Percentiles rank a stretch among this genome's conserved stretches.
Conservation (phyloP, 1,284 basidiomycete genomes). For the Retiboletus flavoniger region DNA sequence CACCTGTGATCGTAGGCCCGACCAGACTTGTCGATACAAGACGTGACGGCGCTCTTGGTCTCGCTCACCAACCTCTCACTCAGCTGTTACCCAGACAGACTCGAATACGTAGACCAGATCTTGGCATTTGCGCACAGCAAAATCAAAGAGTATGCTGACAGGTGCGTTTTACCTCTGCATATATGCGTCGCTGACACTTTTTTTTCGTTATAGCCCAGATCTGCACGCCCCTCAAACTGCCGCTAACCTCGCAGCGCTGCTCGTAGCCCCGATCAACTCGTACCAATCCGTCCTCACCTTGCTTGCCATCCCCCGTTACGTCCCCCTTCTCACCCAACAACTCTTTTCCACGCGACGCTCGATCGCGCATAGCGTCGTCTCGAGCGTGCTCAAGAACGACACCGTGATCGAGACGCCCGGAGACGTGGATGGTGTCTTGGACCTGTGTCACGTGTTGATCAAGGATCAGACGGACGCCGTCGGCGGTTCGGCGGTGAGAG, state of each 20-base stretch:
- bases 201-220: constrained; percentile 60
- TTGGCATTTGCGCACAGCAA: constrained; percentile 85
- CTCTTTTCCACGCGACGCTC: constrained; percentile 86
- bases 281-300: constrained; percentile 93
- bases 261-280: constrained; percentile 89
- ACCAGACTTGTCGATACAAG: constrained; percentile 92
- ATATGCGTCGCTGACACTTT: not conserved
- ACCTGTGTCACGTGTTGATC: constrained; percentile 87
- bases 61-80: constrained; percentile 91
- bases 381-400: constrained; percentile 91
- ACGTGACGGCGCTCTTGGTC: constrained; percentile 90
- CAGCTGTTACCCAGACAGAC: constrained; percentile 91
- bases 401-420: constrained; percentile 88
- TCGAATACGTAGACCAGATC: constrained; percentile 95
- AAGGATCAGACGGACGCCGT: constrained; percentile 79
- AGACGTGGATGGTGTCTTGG: constrained; percentile 88
- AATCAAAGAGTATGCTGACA: constrained; percentile 79
- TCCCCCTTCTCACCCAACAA: constrained; percentile 77
- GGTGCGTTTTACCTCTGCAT: constrained; percentile 43
- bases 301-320: constrained; percentile 87
- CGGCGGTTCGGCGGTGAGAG: constrained; percentile 36
- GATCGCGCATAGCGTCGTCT: constrained; percentile 88
- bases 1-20: constrained; percentile 64
- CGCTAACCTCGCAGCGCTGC: constrained; percentile 82
- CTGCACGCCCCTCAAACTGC: constrained; percentile 84